Conservation (phyloP, 2,329 filamentous ascomycete genomes). For the Fusarium cicatricum region DNA sequence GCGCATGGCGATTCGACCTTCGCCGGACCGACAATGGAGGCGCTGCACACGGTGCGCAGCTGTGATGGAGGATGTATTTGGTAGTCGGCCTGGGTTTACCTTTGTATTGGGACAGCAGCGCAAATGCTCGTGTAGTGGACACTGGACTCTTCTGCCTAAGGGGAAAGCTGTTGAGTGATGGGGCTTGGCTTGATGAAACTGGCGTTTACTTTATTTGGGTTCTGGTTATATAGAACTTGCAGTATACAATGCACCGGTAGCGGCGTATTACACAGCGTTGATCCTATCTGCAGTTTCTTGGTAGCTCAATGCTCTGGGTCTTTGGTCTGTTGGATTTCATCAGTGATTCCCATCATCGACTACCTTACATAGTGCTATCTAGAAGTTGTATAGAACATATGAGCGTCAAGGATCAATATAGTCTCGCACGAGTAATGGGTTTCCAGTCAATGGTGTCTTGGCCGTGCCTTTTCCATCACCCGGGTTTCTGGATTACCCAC, state of each 20-base stretch:
- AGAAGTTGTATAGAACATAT: too few species aligned
- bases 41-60: constrained; percentile 65
- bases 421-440: too few species aligned
- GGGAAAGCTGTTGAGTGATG: constrained; percentile 38
- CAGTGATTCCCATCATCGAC: too few species aligned
- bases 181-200: background rate
- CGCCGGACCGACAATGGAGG: constrained; percentile 45
- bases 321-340: background rate
- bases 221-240: background rate
- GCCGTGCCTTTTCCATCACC: background rate
- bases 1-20: constrained; percentile 58
- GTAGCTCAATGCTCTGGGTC: background rate
- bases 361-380: too few species aligned
- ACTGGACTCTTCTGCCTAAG: constrained; percentile 57
- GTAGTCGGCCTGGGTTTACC: constrained; percentile 57
- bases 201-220: constrained; percentile 1
- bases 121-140: constrained; percentile 63
- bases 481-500: background rate
- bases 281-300: too few species aligned
- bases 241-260: background rate
- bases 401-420: too few species aligned
- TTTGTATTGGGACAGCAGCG: constrained; percentile 65
- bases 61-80: constrained; percentile 69
- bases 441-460: background rate
- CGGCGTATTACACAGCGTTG: background rate